Evolutionary conservation across 2,329 filamentous ascomycete species (phyloP), one percentile per base, ranked within the genome.

Genomic region (Fusarium multiceps): DNA sequence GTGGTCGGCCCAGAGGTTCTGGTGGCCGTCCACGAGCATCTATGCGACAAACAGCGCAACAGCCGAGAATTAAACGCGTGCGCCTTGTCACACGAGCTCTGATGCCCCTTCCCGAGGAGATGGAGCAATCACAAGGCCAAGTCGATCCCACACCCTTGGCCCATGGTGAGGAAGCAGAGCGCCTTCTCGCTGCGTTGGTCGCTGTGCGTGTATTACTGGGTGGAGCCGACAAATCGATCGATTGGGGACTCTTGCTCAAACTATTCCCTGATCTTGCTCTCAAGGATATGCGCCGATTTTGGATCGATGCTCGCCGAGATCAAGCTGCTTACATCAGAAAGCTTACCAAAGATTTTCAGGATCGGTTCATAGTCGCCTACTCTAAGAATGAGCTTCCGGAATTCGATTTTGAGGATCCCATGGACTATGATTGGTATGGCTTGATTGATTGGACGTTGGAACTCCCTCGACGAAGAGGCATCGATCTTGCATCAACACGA

Each of bases 391-490:
- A 90, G 65, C 70, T 94, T 2, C 85, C 88, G 3, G 77, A 82
- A 3, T 82, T 94, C 21, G 82, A 93, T 75, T 92, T 87, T 68
- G 84, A 92, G 53, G 80, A 91, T 47, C 83, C 89, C 1, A 77
- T 86, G 41, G 84, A 85, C 3, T 93, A 93, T 63, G 90, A 94
- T 74, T 94, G 92, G 91, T 79, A 82, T 12, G 78, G 77, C 7
- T 78, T 94, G 8, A 85, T 94, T 48, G 82, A 85, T 37, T 95
- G 92, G 92, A 86, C 89, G 2, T 81, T 88, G 68, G 82, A 84
- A 23, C 86, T 87, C 6, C 79, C 83, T 25, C 80, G 80, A 1
- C 78, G 82, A 30, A 80, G 84, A 56, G 82, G 82, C 1, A 73
- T 85, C 34, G 76, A 82, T 23, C 81, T 90, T 3, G 88, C 88